Evolutionary conservation across 129 eudicot genomes (phyloP).

Genomic region (Rutidosis leptorrhynchoides): DNA sequence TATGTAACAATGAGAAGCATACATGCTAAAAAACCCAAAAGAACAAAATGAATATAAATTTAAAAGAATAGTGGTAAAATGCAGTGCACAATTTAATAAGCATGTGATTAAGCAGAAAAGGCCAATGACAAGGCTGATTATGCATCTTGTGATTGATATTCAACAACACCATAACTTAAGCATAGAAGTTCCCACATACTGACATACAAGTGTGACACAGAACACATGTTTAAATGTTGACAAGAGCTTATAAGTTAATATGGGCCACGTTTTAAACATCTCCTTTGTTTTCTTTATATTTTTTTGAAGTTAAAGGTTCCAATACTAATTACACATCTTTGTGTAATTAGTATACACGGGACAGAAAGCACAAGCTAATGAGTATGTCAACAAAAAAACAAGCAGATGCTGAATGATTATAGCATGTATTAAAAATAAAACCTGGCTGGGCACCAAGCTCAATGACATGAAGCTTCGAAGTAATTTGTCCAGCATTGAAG

Average conservation of each 20-base stretch:
- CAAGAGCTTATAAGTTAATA: neutral
- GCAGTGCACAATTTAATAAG: constrained; percentile 6
- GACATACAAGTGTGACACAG: neutral
- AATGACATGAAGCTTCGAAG: constrained; percentile 87
- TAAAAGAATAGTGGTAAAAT: neutral
- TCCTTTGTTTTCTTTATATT: no score
- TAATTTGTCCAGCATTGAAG: constrained; percentile 82
- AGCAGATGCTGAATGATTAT: constrained; percentile 16
- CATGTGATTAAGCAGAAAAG: neutral
- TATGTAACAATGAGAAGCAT: constrained; percentile 17
- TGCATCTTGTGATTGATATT: neutral
- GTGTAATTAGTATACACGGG: constrained; percentile 1
- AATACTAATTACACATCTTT: no score
- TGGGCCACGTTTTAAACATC: neutral
- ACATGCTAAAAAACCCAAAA: constrained; percentile 3
- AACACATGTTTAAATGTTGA: constrained; percentile 2
- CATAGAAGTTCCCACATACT: constrained; percentile 2
- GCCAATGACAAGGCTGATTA: neutral
- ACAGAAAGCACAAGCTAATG: neutral
- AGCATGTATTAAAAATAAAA: constrained; percentile 15
- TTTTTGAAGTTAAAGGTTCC: neutral
- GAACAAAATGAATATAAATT: constrained; percentile 1
- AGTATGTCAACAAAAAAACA: constrained; percentile 4
- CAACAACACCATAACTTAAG: neutral
- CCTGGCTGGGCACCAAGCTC: constrained; percentile 99